Base-by-base conservation (phyloP, 257 asterid species). In the Solanum sejunctum region DNA sequence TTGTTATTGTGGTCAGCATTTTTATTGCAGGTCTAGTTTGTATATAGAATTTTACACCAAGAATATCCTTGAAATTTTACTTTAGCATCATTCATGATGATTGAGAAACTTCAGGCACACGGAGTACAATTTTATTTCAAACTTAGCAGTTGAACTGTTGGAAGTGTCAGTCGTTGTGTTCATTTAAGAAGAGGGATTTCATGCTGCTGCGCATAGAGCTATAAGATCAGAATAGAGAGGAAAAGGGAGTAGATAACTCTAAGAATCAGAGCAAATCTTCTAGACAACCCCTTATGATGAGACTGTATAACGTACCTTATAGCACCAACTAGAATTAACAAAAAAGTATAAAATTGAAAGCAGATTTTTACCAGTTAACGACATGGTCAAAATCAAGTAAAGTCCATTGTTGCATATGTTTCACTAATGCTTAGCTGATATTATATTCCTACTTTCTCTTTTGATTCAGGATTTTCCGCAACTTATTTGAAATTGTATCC, bases 401-500 rank as follows among this genome's bases (percentile, higher is more conserved):
- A 47, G 20, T 20, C 36, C 20, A 20, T 1, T 11, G 15, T 3
- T 10, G 20, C 80, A 72, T 72, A 72, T 43, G 57, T 43, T n/a
- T 71, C 36, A 71, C 79, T 71, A 20, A 10, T 71, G 18, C 71
- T 3, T 12, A 11, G 43, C 58, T 45, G n/a, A 45, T 45, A 6
- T 71, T 39, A 18, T 71, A 71, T 71, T 41, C 26, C 41, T 56
- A 23, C 5, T 61, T 26, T 41, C 18, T 70, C 32, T 0, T 52
- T 49, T 47, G n/a, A 54, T 86, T 85, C 80, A 63, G 86, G 89
- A 83, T 92, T 90, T 88, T 41, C 83, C 10, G 95, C 97, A 10
- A 94, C 93, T 85, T 95, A 90, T 90, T 89, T 95, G 85, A 95
- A 95, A 91, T 70, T 94, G 82, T 84, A 90, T 87, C 97, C 99